Base-by-base conservation (phyloP, 352 stramenopile genomes). In the Plasmopara muralis region DNA sequence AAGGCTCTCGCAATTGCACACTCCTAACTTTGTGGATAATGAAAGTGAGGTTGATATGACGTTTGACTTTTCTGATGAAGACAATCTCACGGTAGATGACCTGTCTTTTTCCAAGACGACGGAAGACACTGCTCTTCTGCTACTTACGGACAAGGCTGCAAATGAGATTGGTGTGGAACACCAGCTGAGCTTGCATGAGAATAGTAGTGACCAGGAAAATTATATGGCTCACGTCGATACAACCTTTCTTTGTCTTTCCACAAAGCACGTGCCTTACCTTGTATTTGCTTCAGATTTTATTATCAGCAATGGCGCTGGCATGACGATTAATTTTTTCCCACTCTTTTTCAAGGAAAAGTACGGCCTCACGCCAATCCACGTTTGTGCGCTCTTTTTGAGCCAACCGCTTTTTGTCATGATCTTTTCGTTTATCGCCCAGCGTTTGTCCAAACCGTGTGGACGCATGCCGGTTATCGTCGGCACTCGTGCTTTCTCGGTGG, bases 261-360 rank as follows among this genome's bases (percentile, higher is more conserved):
- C 76, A 37, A 69, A 69, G 13, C 77, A 89, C 51, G 76, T 91
- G 47, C 80, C 80, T 41, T 81, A 66, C 39, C 53, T 91, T 6
- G 53, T 91, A 20, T 91, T 91, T 47, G 29, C 71, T 7, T 82
- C 77, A 13, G 80, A 91, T 60, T 91, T 91, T 55, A 74, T 91
- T 55, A 85, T 91, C 62, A 87, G 75, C 75, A 91, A 91, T 38
- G 80, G 80, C 35, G 80, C 80, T 5, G 80, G 80, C 48, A 91
- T 91, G 80, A 89, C 77, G 0, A 85, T 89, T 60, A 87, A 86
- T 48, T 91, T 91, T 51, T 91, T 91, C 65, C 80, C 80, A 28
- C 57, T 91, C 2, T 91, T 91, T 51, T 91, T 91, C 56, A 85
- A 83, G 60, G 64, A 86, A 29, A 77, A 91, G 50, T 89, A 91